Evolutionary conservation across 345 rosid species (phyloP).

Genomic region (Clausena lansium): DNA sequence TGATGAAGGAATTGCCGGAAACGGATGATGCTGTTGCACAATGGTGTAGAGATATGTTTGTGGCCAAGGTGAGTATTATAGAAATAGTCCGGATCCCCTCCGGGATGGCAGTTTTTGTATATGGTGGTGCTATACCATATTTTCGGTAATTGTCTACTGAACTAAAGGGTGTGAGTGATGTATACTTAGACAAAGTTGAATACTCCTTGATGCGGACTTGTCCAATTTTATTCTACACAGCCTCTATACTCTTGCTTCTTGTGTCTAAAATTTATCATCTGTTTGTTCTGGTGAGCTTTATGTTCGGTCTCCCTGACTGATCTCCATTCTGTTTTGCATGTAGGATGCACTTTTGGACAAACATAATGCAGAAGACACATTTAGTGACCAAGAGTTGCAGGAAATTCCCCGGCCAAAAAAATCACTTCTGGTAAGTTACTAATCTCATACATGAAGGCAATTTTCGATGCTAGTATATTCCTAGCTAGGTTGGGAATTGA

Average conservation of each 20-base stretch:
- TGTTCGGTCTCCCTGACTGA: constrained; percentile 7
- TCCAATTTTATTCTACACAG: background rate
- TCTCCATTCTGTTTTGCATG: constrained; percentile 11
- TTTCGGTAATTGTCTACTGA: background rate
- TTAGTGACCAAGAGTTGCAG: constrained; percentile 60
- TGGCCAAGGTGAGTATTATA: constrained; percentile 59
- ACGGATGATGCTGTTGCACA: constrained; percentile 82
- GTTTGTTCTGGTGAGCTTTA: background rate
- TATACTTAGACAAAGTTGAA: background rate
- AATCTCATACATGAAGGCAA: background rate
- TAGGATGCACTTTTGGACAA: constrained; percentile 83
- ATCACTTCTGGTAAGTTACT: constrained; percentile 60
- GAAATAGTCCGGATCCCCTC: background rate
- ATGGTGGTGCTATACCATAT: background rate
- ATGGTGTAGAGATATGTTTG: constrained; percentile 92
- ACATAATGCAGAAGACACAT: constrained; percentile 60
- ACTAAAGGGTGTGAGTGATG: background rate
- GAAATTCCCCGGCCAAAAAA: constrained; percentile 67
- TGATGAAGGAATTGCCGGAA: constrained; percentile 85
- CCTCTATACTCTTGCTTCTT: background rate
- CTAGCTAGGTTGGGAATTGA: constrained; percentile 4
- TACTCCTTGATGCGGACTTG: background rate
- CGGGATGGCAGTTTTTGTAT: background rate
- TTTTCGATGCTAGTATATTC: background rate
- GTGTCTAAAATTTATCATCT: background rate